Evolutionary conservation across 805 yeast species (phyloP).

Genomic region (Helenozyma baotianmanensis): DNA sequence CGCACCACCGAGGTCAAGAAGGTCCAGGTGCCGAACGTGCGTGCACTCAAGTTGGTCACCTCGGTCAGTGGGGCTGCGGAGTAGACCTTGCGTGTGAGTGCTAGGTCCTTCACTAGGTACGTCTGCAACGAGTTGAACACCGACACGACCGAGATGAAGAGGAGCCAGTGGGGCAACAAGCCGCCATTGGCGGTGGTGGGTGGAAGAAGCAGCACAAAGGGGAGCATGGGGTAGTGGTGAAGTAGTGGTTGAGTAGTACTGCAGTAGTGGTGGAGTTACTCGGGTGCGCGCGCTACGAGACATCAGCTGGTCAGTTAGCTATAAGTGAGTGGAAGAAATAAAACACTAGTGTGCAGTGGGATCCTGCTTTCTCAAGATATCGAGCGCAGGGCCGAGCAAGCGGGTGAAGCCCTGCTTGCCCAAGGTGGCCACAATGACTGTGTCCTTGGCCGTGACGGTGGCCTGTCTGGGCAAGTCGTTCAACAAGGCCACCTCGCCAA

Average conservation of each 20-base stretch:
- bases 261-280: not conserved
- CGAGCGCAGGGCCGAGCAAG: constrained; percentile 90
- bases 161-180: constrained; percentile 53
- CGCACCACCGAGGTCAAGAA: constrained; percentile 79
- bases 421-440: constrained; percentile 83
- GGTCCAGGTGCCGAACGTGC: constrained; percentile 99
- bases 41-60: constrained; percentile 63
- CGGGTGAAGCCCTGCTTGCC: constrained; percentile 92
- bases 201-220: constrained; percentile 16
- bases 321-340: too few species aligned
- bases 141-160: constrained; percentile 76
- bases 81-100: constrained; percentile 77
- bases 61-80: constrained; percentile 33
- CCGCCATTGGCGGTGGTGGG: constrained; percentile 28
- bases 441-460: constrained; percentile 71
- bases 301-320: not conserved
- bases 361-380: constrained; percentile 78
- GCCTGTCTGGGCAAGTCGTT: constrained; percentile 94
- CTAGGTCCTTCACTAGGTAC: constrained; percentile 62
- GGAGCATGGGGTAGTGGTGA: constrained; percentile 8
- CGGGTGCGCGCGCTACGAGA: constrained; percentile 1
- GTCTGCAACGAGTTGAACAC: constrained; percentile 87
- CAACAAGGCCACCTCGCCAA: constrained; percentile 92
- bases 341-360: constrained; percentile 48
- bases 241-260: not conserved